A percentile compares a stretch with the other conserved stretches of the same genome.
Conservation (phyloP, 148 eudicot species). For the Silene conica region DNA sequence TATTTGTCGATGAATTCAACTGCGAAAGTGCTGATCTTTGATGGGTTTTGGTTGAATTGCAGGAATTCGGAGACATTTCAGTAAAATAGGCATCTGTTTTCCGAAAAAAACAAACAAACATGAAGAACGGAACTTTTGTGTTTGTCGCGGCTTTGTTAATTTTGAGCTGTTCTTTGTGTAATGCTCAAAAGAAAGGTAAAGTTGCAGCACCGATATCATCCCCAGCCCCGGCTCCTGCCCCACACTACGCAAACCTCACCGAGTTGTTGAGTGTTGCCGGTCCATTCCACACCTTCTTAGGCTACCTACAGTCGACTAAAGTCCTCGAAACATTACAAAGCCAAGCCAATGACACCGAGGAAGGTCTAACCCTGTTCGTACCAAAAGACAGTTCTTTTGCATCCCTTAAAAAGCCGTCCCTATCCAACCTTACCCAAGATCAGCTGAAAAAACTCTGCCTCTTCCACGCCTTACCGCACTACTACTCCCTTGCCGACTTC, state of each 20-base stretch:
- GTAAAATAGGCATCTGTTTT: not conserved
- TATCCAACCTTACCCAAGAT: constrained; percentile 67
- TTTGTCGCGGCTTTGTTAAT: constrained; percentile 31
- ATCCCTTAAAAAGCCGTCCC: constrained; percentile 54
- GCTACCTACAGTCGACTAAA: constrained; percentile 60
- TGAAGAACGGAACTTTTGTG: constrained; percentile 22
- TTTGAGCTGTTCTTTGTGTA: constrained; percentile 29
- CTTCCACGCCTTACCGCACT: constrained; percentile 79
- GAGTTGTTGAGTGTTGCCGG: constrained; percentile 75
- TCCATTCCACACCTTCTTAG: constrained; percentile 70
- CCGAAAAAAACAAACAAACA: constrained; percentile 25
- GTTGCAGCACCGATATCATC: constrained; percentile 34
- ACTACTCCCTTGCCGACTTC: constrained; percentile 75
- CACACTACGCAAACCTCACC: constrained; percentile 64
- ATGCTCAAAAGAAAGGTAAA: constrained; percentile 33
- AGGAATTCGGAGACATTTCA: constrained; percentile 21
- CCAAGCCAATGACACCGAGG: constrained; percentile 83
- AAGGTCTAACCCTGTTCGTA: constrained; percentile 78
- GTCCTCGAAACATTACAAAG: constrained; percentile 69
- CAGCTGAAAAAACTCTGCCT: constrained; percentile 72
- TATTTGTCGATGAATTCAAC: not conserved
- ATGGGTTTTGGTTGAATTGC: constrained; percentile 19
- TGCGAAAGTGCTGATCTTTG: constrained; percentile 5
- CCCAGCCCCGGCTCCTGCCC: constrained; percentile 71
- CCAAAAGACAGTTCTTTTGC: constrained; percentile 68